Conservation (phyloP, 2,329 filamentous ascomycete species). For the Stemphylium lycopersici region DNA sequence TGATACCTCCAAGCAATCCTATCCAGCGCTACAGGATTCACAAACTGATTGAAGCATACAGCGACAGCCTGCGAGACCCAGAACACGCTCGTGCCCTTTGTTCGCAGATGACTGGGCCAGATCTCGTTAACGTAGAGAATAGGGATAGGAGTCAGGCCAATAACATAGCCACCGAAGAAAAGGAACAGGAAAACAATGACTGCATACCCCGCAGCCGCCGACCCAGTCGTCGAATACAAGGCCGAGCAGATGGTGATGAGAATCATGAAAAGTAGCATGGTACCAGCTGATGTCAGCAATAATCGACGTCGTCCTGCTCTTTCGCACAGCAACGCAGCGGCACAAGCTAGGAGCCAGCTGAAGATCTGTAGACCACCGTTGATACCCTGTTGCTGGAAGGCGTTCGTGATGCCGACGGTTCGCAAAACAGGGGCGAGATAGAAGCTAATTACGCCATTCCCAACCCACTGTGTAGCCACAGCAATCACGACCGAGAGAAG, state of each 20-base stretch:
- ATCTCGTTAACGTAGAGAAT: constrained; percentile 46
- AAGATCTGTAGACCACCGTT: constrained; percentile 51
- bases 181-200: constrained; percentile 27
- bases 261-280: constrained; percentile 54
- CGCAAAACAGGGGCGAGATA: constrained; percentile 48
- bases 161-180: constrained; percentile 28
- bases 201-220: constrained; percentile 15
- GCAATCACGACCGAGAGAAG: constrained; percentile 47
- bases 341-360: constrained; percentile 46
- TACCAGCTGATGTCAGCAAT: constrained; percentile 50
- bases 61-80: constrained; percentile 23
- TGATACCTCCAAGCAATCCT: constrained; percentile 33
- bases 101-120: constrained; percentile 38
- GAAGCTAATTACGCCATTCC: constrained; percentile 51
- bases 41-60: constrained; percentile 27
- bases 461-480: constrained; percentile 49
- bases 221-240: constrained; percentile 17
- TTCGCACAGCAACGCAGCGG: constrained; percentile 51
- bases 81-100: constrained; percentile 23
- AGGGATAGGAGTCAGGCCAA: constrained; percentile 42
- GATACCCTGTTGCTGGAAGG: constrained; percentile 47
- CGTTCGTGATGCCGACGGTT: constrained; percentile 47
- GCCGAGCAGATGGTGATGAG: constrained; percentile 52
- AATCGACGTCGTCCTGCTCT: constrained; percentile 52
- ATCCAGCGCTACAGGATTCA: constrained; percentile 30